Conservation (phyloP, 2,329 filamentous ascomycete species). For the Lecanoromycetidae sp. region DNA sequence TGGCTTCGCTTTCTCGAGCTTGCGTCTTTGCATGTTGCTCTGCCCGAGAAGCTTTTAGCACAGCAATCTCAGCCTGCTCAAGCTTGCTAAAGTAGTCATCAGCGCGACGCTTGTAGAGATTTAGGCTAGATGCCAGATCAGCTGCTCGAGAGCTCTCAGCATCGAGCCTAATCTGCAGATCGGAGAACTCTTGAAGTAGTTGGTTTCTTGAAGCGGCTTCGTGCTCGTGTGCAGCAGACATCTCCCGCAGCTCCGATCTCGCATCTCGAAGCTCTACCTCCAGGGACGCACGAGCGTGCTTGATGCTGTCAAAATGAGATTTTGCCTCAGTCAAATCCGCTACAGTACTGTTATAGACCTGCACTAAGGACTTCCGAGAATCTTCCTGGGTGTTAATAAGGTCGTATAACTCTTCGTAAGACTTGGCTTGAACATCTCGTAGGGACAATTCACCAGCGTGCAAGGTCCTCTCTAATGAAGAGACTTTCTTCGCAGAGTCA, state of each 20-base stretch:
- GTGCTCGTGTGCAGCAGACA: constrained; percentile 67
- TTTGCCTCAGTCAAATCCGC: constrained; percentile 79
- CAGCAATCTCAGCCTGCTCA: constrained; percentile 90
- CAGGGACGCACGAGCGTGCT: constrained; percentile 63
- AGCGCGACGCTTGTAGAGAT: constrained; percentile 78
- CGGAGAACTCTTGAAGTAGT: constrained; percentile 80
- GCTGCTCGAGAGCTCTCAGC: constrained; percentile 73
- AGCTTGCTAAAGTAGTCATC: constrained; percentile 97
- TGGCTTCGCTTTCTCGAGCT: constrained; percentile 81
- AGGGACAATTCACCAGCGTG: constrained; percentile 77
- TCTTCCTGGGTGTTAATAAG: constrained; percentile 88
- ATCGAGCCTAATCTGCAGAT: constrained; percentile 85
- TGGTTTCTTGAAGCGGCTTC: constrained; percentile 80
- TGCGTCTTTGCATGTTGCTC: constrained; percentile 91
- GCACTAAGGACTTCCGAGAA: constrained; percentile 65
- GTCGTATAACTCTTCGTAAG: constrained; percentile 87
- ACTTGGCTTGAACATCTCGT: constrained; percentile 82
- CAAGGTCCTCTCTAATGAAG: constrained; percentile 73
- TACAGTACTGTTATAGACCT: constrained; percentile 74
- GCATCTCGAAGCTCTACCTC: constrained; percentile 82
- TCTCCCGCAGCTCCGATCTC: constrained; percentile 70
- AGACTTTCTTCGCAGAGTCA: constrained; percentile 86
- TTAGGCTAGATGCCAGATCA: constrained; percentile 73
- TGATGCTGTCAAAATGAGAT: constrained; percentile 72
- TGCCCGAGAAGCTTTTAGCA: constrained; percentile 79